Base-by-base conservation (phyloP, 2,329 filamentous ascomycete species). In the Drechslerella dactyloides region DNA sequence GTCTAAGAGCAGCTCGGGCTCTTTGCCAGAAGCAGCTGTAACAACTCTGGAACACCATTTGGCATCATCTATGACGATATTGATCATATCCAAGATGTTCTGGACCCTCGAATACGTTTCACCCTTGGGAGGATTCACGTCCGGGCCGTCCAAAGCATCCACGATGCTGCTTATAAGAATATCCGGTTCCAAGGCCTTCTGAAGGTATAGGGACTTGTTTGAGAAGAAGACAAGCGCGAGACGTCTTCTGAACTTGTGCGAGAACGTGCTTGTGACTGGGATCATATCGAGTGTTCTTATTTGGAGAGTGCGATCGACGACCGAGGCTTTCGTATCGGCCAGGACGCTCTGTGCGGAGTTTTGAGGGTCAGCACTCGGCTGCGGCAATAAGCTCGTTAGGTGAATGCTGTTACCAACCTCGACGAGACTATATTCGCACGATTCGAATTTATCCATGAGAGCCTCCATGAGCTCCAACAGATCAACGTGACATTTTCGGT, bases 51-150 rank as follows among this genome's bases (percentile, higher is more conserved):
- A 62, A 64, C 75, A 79, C 79, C 1, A 85, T 33, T 37, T 52
- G 13, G 53, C 90, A 66, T 88, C 85, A 69, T 91, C 90, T 57
- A 97, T 82, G 15, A 86, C 88, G 42, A 91, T 85, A 77, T 94
- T 89, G 3, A 97, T 84, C 19, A 96, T 84, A 1, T 84, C 80
- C 2, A 90, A 82, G 15, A 87, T 82, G 1, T 89, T 87, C 35
- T 84, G 82, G 1, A 97, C 84, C 61, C 87, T 83, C 15, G 82
- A 81, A 79, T 90, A 96, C 79, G 96, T 82, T 0, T 79, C 81
- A 30, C 82, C 75, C 15, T 81, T 81, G 2, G 79, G 82, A 74
- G 88, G 80, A 21, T 79, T 77, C 76, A 89, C 89, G 23, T 83
- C 81, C 0, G 82, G 79, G 3, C 79, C 76, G 11, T 79, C 76